Evolutionary conservation across 805 yeast species (phyloP).

Genomic region (Ogataea naganishii): DNA sequence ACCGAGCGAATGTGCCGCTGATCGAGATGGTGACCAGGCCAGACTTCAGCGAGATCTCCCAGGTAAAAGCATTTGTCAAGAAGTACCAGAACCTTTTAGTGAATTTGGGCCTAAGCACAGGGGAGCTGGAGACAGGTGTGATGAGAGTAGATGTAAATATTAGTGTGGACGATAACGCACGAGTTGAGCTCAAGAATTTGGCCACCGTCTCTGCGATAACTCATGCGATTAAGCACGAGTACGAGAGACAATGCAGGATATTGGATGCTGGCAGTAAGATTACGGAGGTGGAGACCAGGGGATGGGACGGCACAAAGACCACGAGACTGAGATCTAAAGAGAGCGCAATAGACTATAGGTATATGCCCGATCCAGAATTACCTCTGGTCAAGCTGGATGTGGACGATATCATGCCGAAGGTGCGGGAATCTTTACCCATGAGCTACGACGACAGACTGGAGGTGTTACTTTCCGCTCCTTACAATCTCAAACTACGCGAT

Average conservation of each 20-base stretch:
- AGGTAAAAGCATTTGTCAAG: slow-evolving; percentile 71
- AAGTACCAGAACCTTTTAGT: slow-evolving; percentile 69
- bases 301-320: slow-evolving; percentile 82
- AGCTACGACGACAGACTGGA: slow-evolving; percentile 54
- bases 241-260: slow-evolving; percentile 51
- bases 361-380: slow-evolving; percentile 90
- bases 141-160: slow-evolving; percentile 92
- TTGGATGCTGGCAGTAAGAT: slow-evolving; percentile 26
- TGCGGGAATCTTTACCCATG: slow-evolving; percentile 34
- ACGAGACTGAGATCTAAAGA: slow-evolving; percentile 68
- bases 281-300: slow-evolving; percentile 58
- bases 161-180: slow-evolving; percentile 59
- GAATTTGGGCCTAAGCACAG: slow-evolving; percentile 67
- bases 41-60: slow-evolving; percentile 58
- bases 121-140: slow-evolving; percentile 91
- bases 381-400: slow-evolving; percentile 45
- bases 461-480: slow-evolving; percentile 33
- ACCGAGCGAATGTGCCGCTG: slow-evolving; percentile 78
- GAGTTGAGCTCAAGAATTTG: slow-evolving; percentile 87
- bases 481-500: slow-evolving; percentile 56
- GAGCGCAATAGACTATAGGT: slow-evolving; percentile 77
- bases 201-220: slow-evolving; percentile 76
- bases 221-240: slow-evolving; percentile 69
- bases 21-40: slow-evolving; percentile 91
- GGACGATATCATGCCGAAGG: slow-evolving; percentile 32